These are phyloP conservation scores for Crithidia bombi DNA, from an alignment of 208 protist genomes.

Conservation along the genomic window DNA sequence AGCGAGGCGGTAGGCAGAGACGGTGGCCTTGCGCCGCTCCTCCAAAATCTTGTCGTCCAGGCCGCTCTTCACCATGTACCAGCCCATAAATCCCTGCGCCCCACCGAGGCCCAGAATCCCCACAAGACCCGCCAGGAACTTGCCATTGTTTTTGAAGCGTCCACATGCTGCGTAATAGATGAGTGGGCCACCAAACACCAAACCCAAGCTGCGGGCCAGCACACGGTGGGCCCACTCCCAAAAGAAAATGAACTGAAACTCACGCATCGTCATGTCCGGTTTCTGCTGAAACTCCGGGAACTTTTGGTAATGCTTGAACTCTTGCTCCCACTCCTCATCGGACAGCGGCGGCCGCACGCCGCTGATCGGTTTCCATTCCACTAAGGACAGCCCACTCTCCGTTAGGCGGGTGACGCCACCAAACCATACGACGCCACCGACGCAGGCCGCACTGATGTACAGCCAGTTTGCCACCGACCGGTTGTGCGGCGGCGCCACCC, in stretches of 20 bases:
- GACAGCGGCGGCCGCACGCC: constrained; percentile 91
- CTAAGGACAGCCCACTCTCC: constrained; percentile 95
- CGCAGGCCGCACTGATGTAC: constrained; percentile 80
- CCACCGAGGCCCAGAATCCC: constrained; percentile 71
- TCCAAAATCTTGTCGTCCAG: constrained; percentile 88
- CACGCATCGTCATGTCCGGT: constrained; percentile 91
- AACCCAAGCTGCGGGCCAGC: constrained; percentile 90
- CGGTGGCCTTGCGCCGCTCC: constrained; percentile 73
- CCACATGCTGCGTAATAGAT: constrained; percentile 85
- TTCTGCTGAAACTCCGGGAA: constrained; percentile 96
- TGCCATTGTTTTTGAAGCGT: constrained; percentile 49
- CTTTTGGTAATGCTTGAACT: constrained; percentile 97
- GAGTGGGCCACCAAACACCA: constrained; percentile 91
- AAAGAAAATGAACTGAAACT: constrained; percentile 98
- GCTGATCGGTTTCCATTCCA: constrained; percentile 93
- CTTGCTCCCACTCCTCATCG: constrained; percentile 92
- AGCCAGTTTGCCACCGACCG: constrained; percentile 88
- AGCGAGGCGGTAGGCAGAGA: constrained; percentile 92
- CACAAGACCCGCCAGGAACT: constrained; percentile 52
- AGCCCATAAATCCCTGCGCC: constrained; percentile 94
- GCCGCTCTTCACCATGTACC: constrained; percentile 98
- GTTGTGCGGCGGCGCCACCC: constrained; percentile 53
- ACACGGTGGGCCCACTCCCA: constrained; percentile 97
- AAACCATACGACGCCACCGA: constrained; percentile 93
- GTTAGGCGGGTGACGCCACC: constrained; percentile 95